Evolutionary conservation across 768 basidiomycete species (phyloP).

Genomic region (Lepiota subincarnata): DNA sequence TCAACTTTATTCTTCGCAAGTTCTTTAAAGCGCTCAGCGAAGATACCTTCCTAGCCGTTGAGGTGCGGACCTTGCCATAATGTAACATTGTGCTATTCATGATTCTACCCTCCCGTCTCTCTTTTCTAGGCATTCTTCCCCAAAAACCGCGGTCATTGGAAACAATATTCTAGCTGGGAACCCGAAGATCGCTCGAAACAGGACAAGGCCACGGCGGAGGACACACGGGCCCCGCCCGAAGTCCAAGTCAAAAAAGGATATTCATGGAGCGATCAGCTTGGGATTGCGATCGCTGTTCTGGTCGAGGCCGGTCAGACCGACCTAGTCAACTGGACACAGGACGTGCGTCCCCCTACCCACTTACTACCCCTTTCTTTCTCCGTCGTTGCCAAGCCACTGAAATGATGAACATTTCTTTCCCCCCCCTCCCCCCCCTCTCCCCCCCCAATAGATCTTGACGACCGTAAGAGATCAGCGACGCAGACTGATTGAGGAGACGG

Average conservation of each 20-base stretch:
- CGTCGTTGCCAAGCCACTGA: background rate
- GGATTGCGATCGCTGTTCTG: slow-evolving; percentile 75
- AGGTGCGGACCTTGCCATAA: slow-evolving; percentile 47
- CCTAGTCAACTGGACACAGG: slow-evolving; percentile 76
- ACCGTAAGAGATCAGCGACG: slow-evolving; percentile 57
- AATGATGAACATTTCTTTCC: background rate
- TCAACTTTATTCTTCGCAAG: slow-evolving; percentile 83
- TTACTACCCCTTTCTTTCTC: background rate
- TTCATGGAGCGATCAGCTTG: slow-evolving; percentile 86
- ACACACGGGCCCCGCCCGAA: slow-evolving; percentile 54
- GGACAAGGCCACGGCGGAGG: slow-evolving; percentile 34
- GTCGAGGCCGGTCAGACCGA: slow-evolving; percentile 59
- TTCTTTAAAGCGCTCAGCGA: slow-evolving; percentile 92
- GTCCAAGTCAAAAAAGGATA: slow-evolving; percentile 84
- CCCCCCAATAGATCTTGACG: slow-evolving; percentile 47
- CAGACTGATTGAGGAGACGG: slow-evolving; percentile 58
- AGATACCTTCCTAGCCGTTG: slow-evolving; percentile 83
- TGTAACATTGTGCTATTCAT: slow-evolving; percentile 8
- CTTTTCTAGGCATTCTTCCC: slow-evolving; percentile 75
- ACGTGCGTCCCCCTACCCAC: slow-evolving; percentile 45
- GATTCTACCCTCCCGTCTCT: slow-evolving; percentile 8
- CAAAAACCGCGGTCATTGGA: slow-evolving; percentile 84
- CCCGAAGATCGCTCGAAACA: slow-evolving; percentile 42
- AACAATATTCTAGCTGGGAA: slow-evolving; percentile 77
- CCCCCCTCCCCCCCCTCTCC: too few species aligned